phyloP scores from a whole-genome alignment of 108 stramenopile genomes.

The Discostella pseudostelligera region DNA sequence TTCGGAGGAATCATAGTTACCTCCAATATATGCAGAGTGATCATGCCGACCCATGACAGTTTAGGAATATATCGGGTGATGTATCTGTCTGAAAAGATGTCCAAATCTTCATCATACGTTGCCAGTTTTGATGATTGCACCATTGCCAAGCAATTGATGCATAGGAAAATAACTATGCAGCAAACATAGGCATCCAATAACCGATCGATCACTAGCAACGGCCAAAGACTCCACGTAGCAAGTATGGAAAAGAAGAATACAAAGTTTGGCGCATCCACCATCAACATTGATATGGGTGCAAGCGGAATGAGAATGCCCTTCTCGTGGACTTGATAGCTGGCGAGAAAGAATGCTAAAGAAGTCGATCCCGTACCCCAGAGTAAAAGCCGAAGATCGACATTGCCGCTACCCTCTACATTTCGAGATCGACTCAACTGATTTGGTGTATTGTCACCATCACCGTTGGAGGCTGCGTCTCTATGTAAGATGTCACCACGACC shows the following conservation, averaged over 20 bases:
- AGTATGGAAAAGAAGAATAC: conserved; percentile 68
- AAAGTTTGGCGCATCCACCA: conserved; percentile 52
- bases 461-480: background rate
- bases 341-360: conserved; percentile 90
- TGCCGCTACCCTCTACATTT: conserved; percentile 21
- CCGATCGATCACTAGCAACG: conserved; percentile 66
- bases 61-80: conserved; percentile 29
- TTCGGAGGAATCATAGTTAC: conserved; percentile 41
- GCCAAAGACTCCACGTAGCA: conserved; percentile 74
- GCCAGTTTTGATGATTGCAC: conserved; percentile 3
- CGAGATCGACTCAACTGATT: conserved; percentile 2
- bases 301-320: conserved; percentile 88
- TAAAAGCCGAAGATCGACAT: conserved; percentile 39
- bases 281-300: conserved; percentile 72
- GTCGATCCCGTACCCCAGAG: conserved; percentile 59
- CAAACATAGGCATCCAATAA: conserved; percentile 65
- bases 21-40: conserved; percentile 55
- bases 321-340: conserved; percentile 95
- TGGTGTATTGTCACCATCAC: conserved; percentile 10
- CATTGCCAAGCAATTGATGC: conserved; percentile 16
- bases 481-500: conserved; percentile 31
- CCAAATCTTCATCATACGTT: background rate
- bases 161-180: conserved; percentile 54
- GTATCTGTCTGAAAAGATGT: conserved; percentile 16
- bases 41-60: conserved; percentile 46